Evolutionary conservation across 345 rosid species (phyloP), one percentile per base, ranked within the genome.

Genomic region (Sonneratia caseolaris): DNA sequence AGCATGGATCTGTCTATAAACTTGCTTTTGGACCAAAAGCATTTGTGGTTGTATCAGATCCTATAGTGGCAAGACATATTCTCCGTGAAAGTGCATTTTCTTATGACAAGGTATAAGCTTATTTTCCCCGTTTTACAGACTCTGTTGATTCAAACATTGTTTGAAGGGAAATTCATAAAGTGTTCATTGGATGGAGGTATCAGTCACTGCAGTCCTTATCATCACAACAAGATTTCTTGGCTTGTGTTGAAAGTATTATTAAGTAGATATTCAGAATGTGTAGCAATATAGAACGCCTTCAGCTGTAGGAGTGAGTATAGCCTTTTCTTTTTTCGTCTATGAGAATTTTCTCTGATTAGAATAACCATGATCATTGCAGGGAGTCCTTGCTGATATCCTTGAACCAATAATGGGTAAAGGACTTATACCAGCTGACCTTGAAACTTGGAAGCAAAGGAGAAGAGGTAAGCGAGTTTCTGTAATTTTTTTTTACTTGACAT

Each of bases 361-460:
- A 5, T 2, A 21, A n/a, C 40, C 16, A 66, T 19, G 43, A 37
- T 68, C 42, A 16, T 74, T 49, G 49, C 7, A 94, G 96, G 98
- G 98, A 74, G 89, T 94, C 83, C 97, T 94, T 81, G 96, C 98
- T 78, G 97, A 94, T 80, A 94, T 94, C 74, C 84, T 91, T 49
- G 98, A 91, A 78, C 97, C 98, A 5, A 91, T 91, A 80, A 94
- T 94, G 98, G 98, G 97, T 4, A 94, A 91, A 81, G 98, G 98
- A 76, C 89, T 94, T 77, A 89, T 94, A 79, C 98, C 98, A 57
- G 98, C 98, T 43, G 96, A 94, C 68, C 90, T 89, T 35, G 96
- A 84, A 69, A 89, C 97, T 19, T 91, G 98, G 98, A 94, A 91
- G 82, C 85, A 84, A 75, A 88, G 98, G 83, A 88, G 97, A 86